Base-by-base conservation (phyloP, 345 rosid species). In the Raphanus raphanistrum region DNA sequence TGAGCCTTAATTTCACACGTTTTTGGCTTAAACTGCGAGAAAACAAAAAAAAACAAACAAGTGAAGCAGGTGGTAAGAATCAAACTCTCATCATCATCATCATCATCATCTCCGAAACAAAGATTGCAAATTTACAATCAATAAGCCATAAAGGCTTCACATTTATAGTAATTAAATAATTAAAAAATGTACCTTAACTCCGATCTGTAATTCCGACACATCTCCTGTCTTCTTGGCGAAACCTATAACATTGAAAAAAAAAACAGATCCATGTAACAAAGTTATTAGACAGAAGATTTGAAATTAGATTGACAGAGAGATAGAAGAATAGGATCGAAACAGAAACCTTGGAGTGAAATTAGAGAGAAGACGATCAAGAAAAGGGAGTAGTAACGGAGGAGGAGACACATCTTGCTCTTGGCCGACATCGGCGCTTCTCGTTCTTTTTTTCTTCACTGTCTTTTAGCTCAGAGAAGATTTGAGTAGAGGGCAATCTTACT, bases 181-280 rank as follows among this genome's bases (percentile, higher is more conserved):
- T 28, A 28, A 28, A 28, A 28, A 28, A 28, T 28, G 29, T 28
- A 94, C 98, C 98, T 89, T 94, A 50, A 94, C 92, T 4, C 98
- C 98, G 88, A 94, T 90, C 85, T 94, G 98, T 17, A 94, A 75
- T 76, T 90, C 89, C 8, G 92, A 85, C 12, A 94, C 97, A 31
- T 91, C 97, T 48, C 80, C 85, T 0, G 92, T 84, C 55, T 86
- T 89, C 86, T 86, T 91, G 6, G 92, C 90, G 63, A 78, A 63
- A 66, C 80, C 98, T 94, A 81, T 21, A 25, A 36, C n/a, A 48
- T 2, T 11, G n/a, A 5, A 13, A 48, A 27, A 35, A 2, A 52
- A 50, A 35, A 52, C 1, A 11, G 81, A 79, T 66, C 77, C 57
- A 66, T 13, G 9, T 13, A 43, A 0, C 52, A n/a, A 21, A 4